Evolutionary conservation across 2,329 filamentous ascomycete species (phyloP).

Genomic region (Ceratocystis cacaofunesta): DNA sequence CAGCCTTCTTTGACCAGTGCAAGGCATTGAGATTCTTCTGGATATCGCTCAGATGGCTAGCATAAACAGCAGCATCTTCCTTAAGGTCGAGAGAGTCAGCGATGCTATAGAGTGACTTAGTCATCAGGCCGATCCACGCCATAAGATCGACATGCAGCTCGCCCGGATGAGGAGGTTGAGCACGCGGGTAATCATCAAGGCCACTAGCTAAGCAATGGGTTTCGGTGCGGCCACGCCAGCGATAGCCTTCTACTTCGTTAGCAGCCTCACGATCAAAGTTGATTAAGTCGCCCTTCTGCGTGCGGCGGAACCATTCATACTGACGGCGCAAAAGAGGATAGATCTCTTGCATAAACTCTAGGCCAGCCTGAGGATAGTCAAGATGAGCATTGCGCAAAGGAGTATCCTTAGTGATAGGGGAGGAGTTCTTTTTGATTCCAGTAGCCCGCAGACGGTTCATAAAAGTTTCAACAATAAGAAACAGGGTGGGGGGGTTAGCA

Average conservation of each 20-base stretch:
- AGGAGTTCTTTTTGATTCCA: slow-evolving; percentile 11
- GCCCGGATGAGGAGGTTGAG: slow-evolving; percentile 85
- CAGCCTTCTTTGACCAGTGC: slow-evolving; percentile 71
- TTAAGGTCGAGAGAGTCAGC: slow-evolving; percentile 57
- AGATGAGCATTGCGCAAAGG: slow-evolving; percentile 17
- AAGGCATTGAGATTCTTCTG: slow-evolving; percentile 76
- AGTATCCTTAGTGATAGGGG: slow-evolving; percentile 11
- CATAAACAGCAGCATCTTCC: slow-evolving; percentile 63
- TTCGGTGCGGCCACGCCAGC: slow-evolving; percentile 82
- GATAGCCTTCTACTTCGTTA: slow-evolving; percentile 81
- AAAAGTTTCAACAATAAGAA: slow-evolving; percentile 73
- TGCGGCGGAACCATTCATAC: slow-evolving; percentile 89
- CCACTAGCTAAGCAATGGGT: slow-evolving; percentile 84
- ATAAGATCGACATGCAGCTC: slow-evolving; percentile 92
- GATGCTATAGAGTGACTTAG: slow-evolving; percentile 67
- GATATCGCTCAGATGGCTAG: slow-evolving; percentile 60
- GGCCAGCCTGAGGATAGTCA: slow-evolving; percentile 38
- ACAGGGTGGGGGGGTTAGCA: slow-evolving; percentile 89
- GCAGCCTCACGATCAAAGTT: slow-evolving; percentile 81
- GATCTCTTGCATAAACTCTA: slow-evolving; percentile 57
- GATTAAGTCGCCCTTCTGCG: slow-evolving; percentile 78
- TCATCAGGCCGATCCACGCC: slow-evolving; percentile 96
- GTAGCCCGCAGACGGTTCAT: slow-evolving; percentile 53
- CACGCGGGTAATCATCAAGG: slow-evolving; percentile 87
- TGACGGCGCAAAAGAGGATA: slow-evolving; percentile 82